These are phyloP conservation scores for Xylariaceae sp. DNA, from an alignment of 2,329 filamentous ascomycete species.

Conservation along the genomic window DNA sequence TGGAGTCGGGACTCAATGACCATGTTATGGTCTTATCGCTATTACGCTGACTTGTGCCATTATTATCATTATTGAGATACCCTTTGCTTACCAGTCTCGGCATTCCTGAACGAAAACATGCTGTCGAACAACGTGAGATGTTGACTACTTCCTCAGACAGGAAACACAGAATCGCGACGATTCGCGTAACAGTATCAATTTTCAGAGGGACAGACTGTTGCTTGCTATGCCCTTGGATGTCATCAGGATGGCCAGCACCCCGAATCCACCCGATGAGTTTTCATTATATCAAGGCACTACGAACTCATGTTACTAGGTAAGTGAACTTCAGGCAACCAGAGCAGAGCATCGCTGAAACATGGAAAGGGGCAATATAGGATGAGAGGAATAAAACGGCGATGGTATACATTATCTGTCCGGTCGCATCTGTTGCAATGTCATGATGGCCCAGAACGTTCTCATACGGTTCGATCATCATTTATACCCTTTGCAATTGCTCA, in stretches of 20 bases:
- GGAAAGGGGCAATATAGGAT: too few species aligned
- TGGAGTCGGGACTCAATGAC: background rate
- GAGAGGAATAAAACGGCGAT: too few species aligned
- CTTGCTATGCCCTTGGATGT: background rate
- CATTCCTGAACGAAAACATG: background rate
- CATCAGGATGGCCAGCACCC: background rate
- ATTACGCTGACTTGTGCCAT: conserved; percentile 1
- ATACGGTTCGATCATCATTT: too few species aligned
- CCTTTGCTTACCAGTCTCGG: conserved; percentile 4
- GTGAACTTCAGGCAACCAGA: background rate
- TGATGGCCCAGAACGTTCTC: too few species aligned
- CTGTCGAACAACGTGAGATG: background rate
- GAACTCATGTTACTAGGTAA: background rate
- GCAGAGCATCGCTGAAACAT: too few species aligned
- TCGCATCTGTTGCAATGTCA: too few species aligned
- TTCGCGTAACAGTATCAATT: background rate
- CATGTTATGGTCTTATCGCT: background rate
- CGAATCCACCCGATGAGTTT: too few species aligned
- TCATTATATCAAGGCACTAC: background rate
- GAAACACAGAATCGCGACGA: background rate
- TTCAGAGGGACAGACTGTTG: background rate
- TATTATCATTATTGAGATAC: conserved; percentile 16
- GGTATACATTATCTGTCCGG: too few species aligned
- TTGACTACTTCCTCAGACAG: background rate
- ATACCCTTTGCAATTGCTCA: too few species aligned